Evolutionary conservation across 2,329 filamentous ascomycete genomes (phyloP), one percentile per base, ranked within the genome.

Genomic region (Xylariales sp.): DNA sequence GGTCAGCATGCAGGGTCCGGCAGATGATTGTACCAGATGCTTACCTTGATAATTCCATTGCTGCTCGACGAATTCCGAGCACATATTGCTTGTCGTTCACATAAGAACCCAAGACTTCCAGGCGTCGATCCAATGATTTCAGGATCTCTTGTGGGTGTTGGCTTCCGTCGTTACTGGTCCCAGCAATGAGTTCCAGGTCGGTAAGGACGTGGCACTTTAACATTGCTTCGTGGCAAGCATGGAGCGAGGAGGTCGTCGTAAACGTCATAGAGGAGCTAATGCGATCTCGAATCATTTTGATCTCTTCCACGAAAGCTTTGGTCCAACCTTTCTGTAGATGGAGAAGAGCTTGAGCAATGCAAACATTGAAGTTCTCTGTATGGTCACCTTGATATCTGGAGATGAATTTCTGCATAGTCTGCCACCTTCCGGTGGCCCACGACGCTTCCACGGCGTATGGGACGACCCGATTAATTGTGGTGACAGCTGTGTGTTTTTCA

Each of bases 1-100:
- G 17, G 36, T 52, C 33, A 51, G 33, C 60, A 51, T 53, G 71
- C 48, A 37, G 53, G 37, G 34, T 33, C 29, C 21, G 43, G 34
- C 20, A 19, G 7, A 27, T 18, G n/a, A 16, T n/a, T 21, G 5
- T 12, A 25, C 5, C 29, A 12, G 7, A 27, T 21, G 63, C 74
- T 53, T 67, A 85, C 81, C 71, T 68, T 45, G 81, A 79, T 40
- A 94, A 60, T 48, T 90, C 81, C 88, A 98, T 95, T 1, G 85
- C 79, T 17, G 93, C 91, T 49, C 93, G 77, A 40, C 90, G 80
- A 28, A 97, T 74, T 1, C 89, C 86, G 19, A 99, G 70, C 8
- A 98, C 65, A 56, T 95, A 97, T 56, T 96, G 91, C 59, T 98
- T 98, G 57, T 98, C 90, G 37, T 82, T 79, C 25, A 90, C 83